Conservation (phyloP, 108 stramenopile genomes). For the Discostella pseudostelligera region DNA sequence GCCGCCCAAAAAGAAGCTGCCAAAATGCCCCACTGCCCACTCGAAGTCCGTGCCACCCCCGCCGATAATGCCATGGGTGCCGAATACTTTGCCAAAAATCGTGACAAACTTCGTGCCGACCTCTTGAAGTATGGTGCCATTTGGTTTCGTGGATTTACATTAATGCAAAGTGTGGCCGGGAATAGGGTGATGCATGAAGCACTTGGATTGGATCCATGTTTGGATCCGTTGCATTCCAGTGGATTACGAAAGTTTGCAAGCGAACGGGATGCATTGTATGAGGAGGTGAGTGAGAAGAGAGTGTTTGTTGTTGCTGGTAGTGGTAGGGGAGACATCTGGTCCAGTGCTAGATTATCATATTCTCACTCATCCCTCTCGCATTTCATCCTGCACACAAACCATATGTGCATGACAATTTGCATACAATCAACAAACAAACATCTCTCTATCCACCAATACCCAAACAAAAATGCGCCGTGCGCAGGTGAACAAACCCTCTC, state of each 20-base stretch:
- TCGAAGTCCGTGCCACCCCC: slow-evolving; percentile 61
- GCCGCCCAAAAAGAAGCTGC: slow-evolving; percentile 59
- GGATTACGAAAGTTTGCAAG: slow-evolving; percentile 89
- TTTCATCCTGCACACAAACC: not conserved
- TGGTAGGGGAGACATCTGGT: too few relatives aligned
- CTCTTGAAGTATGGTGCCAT: slow-evolving; percentile 78
- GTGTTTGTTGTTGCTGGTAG: not conserved
- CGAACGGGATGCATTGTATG: slow-evolving; percentile 88
- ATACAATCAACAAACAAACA: not conserved
- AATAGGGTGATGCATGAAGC: slow-evolving; percentile 82
- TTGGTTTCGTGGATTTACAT: slow-evolving; percentile 88
- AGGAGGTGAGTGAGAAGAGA: slow-evolving; percentile 63
- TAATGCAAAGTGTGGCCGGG: slow-evolving; percentile 73
- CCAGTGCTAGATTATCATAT: not conserved
- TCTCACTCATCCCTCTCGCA: not conserved
- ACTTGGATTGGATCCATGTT: slow-evolving; percentile 79
- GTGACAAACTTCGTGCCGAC: slow-evolving; percentile 58
- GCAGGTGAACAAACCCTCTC: slow-evolving; percentile 86
- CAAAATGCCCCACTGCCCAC: slow-evolving; percentile 55
- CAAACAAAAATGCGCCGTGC: not conserved
- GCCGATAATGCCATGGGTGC: slow-evolving; percentile 70
- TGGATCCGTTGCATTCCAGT: slow-evolving; percentile 89
- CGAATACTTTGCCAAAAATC: slow-evolving; percentile 65
- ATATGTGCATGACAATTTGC: not conserved
- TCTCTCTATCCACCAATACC: not conserved